phyloP scores from a whole-genome alignment of 352 stramenopile genomes.

The Phytophthora quininea region DNA sequence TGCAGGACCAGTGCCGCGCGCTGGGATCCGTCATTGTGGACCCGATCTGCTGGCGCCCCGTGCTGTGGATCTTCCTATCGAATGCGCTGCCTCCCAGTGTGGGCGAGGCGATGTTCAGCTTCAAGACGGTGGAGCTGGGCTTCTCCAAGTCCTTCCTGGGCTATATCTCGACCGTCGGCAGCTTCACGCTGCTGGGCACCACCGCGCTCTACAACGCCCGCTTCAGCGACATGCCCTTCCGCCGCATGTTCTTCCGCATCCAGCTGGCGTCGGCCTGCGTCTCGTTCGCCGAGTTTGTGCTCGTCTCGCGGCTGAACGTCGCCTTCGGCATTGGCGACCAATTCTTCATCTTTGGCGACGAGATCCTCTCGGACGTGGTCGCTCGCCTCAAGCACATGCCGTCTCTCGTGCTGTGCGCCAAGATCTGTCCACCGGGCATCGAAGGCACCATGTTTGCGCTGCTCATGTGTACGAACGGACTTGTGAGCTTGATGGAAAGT shows the following conservation, averaged over 20 bases:
- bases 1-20: conserved; percentile 53
- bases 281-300: conserved; percentile 71
- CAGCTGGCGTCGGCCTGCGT: conserved; percentile 72
- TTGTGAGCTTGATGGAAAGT: too few relatives aligned
- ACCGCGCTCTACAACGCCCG: conserved; percentile 83
- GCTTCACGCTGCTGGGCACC: conserved; percentile 69
- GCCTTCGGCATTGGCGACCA: conserved; percentile 62
- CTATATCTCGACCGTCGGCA: conserved; percentile 79
- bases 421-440: conserved; percentile 95
- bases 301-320: conserved; percentile 75
- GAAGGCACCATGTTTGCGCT: conserved; percentile 97
- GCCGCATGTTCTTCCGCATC: conserved; percentile 76
- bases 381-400: conserved; percentile 90
- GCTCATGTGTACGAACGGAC: conserved; percentile 88
- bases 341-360: conserved; percentile 86
- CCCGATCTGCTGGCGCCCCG: conserved; percentile 77
- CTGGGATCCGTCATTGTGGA: conserved; percentile 68
- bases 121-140: conserved; percentile 75
- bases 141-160: conserved; percentile 83
- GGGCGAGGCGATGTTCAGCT: conserved; percentile 86
- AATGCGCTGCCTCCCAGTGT: conserved; percentile 74
- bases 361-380: conserved; percentile 83
- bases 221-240: conserved; percentile 81
- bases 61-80: conserved; percentile 85
- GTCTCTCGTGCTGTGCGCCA: conserved; percentile 95